A percentile compares a stretch with the other conserved stretches of the same genome.
Evolutionary conservation across 495 filamentous ascomycete species (phyloP).

Genomic region (Lophiostoma macrostomum): DNA sequence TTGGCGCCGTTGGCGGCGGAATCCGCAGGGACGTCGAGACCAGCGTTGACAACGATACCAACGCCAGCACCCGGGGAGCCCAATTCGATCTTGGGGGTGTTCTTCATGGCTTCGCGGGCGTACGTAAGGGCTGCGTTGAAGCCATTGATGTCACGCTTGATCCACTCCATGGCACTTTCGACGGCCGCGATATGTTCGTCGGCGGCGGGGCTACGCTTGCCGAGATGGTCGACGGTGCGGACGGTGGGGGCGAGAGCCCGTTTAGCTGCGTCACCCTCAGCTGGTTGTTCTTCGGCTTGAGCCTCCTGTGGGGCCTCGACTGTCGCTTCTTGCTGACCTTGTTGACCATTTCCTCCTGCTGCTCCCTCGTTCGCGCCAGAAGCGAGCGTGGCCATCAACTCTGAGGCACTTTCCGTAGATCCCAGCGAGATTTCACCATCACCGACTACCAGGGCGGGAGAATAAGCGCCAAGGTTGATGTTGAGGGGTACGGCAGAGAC

Average conservation of each 20-base stretch:
- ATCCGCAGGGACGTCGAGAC: conserved; percentile 33
- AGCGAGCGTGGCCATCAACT: conserved; percentile 40
- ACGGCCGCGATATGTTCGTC: conserved; percentile 13
- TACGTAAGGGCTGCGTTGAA: conserved; percentile 35
- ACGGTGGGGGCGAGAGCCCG: conserved; percentile 14
- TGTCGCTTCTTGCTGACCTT: conserved; percentile 18
- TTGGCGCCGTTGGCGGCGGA: conserved; percentile 30
- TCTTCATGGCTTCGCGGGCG: conserved; percentile 34
- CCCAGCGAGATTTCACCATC: conserved; percentile 56
- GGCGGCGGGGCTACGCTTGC: conserved; percentile 13
- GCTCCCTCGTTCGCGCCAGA: conserved; percentile 23
- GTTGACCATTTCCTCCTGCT: conserved; percentile 5
- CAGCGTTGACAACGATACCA: conserved; percentile 34
- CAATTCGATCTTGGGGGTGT: conserved; percentile 35
- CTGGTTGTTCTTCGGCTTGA: conserved; percentile 22
- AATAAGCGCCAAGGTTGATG: conserved; percentile 60
- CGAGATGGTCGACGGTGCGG: conserved; percentile 9
- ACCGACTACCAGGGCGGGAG: conserved; percentile 57
- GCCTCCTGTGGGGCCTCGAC: not conserved
- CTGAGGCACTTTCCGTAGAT: conserved; percentile 44
- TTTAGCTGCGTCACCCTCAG: conserved; percentile 23
- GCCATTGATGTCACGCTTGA: conserved; percentile 34
- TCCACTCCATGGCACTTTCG: conserved; percentile 25
- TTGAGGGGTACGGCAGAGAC: conserved; percentile 51
- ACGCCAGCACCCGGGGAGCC: conserved; percentile 31